These are phyloP conservation scores for Saccharomycopsis schoenii DNA, from an alignment of 805 yeast genomes.

Conservation along the genomic window DNA sequence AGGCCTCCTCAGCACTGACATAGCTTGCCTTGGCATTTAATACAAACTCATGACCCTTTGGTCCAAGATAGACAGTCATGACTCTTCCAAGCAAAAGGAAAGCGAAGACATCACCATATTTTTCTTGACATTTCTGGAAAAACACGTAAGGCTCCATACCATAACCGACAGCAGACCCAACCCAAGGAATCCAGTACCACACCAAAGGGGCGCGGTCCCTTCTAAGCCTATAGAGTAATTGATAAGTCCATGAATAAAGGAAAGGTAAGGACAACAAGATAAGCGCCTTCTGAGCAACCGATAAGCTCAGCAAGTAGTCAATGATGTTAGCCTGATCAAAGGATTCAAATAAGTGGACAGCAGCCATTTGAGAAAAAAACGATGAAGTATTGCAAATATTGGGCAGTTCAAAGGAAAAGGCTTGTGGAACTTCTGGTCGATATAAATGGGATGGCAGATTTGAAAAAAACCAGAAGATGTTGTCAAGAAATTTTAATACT, in stretches of 20 bases:
- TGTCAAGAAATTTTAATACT: neutral
- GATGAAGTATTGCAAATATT: too few relatives aligned
- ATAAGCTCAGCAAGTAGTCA: neutral
- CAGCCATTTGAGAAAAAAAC: neutral
- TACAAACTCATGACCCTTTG: constrained; percentile 95
- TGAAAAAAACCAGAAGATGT: too few relatives aligned
- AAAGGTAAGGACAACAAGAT: constrained; percentile 44
- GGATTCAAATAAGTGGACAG: neutral
- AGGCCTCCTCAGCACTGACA: constrained; percentile 95
- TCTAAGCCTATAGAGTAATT: constrained; percentile 58
- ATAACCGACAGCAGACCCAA: constrained; percentile 81
- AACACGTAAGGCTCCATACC: constrained; percentile 93
- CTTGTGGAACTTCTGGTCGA: neutral
- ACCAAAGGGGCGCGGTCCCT: constrained; percentile 84
- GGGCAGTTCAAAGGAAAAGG: too few relatives aligned
- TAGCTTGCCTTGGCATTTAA: constrained; percentile 82
- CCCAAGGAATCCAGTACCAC: constrained; percentile 90
- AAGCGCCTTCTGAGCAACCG: constrained; percentile 9
- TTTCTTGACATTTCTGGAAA: constrained; percentile 64
- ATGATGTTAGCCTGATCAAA: neutral
- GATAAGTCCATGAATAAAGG: constrained; percentile 56
- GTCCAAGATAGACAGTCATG: constrained; percentile 94
- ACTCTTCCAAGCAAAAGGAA: constrained; percentile 81
- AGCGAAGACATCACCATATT: constrained; percentile 90
- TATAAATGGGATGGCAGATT: neutral